A percentile compares a stretch with the other conserved stretches of the same genome.
Evolutionary conservation across 2,329 filamentous ascomycete genomes (phyloP).

Genomic region (Colletotrichum cordylinicola): DNA sequence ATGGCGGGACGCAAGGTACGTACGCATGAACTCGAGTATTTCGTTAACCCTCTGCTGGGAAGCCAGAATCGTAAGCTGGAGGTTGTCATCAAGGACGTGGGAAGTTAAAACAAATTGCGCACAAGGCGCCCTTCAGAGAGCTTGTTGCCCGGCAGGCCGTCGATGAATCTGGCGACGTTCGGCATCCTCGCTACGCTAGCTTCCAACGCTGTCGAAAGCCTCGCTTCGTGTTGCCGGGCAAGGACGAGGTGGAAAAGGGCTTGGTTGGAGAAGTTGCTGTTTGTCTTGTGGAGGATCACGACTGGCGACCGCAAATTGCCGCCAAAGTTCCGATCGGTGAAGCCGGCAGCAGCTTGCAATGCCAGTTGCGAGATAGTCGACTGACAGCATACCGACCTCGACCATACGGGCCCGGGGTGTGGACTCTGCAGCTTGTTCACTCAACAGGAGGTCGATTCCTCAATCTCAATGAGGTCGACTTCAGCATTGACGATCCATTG

Average conservation of each 20-base stretch:
- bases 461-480: neutral
- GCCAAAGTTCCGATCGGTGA: neutral
- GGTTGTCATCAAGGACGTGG: too few species aligned
- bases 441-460: neutral
- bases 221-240: too few species aligned
- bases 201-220: too few species aligned
- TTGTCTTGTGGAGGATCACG: neutral
- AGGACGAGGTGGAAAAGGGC: too few species aligned
- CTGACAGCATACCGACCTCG: neutral
- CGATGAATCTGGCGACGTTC: too few species aligned
- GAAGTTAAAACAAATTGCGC: neutral
- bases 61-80: too few species aligned
- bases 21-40: too few species aligned
- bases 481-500: neutral
- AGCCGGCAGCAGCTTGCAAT: neutral
- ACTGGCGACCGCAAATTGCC: accelerated
- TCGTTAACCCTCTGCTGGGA: too few species aligned
- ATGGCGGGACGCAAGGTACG: too few species aligned
- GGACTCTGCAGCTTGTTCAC: neutral
- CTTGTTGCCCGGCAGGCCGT: too few species aligned
- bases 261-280: neutral
- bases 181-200: too few species aligned
- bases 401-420: neutral
- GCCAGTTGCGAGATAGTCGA: neutral
- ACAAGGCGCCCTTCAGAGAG: neutral